Percentiles rank a stretch among this genome's conserved stretches.
Conservation (phyloP, 1,139 yeast genomes). For the Candida pseudocylindracea region DNA sequence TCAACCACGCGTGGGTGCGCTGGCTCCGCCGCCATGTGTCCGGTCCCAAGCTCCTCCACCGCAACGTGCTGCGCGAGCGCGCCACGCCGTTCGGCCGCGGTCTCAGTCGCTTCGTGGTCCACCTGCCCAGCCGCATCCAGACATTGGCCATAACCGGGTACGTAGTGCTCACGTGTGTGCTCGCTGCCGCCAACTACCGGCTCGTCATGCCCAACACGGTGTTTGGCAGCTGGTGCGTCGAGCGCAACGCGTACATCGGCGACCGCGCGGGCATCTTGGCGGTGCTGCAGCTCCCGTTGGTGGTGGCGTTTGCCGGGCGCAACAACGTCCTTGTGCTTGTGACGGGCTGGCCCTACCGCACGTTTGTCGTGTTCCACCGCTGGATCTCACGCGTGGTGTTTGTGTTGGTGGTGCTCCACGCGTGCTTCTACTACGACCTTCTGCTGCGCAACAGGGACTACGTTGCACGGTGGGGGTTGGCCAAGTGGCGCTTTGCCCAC, state of each 20-base stretch:
- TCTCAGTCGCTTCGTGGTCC: too few relatives aligned
- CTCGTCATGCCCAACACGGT: too few relatives aligned
- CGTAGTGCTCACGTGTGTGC: too few relatives aligned
- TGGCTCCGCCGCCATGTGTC: too few relatives aligned
- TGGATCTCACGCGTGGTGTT: slow-evolving; percentile 32
- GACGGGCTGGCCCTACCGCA: slow-evolving; percentile 39
- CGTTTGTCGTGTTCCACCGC: slow-evolving; percentile 33
- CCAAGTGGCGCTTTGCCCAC: background rate
- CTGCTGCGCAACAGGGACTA: background rate
- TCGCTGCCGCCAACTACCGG: too few relatives aligned
- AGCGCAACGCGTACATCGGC: slow-evolving; percentile 11
- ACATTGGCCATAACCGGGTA: too few relatives aligned
- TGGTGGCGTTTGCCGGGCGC: slow-evolving; percentile 37
- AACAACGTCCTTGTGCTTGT: slow-evolving; percentile 31
- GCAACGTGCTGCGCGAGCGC: too few relatives aligned
- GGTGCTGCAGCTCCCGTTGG: slow-evolving; percentile 25
- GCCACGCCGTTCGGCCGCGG: too few relatives aligned
- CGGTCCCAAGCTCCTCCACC: too few relatives aligned
- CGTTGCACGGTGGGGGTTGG: background rate
- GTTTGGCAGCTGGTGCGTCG: too few relatives aligned
- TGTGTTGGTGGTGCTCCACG: slow-evolving; percentile 15
- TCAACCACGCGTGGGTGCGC: too few relatives aligned
- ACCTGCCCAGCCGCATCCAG: too few relatives aligned
- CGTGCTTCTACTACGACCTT: slow-evolving; percentile 3
- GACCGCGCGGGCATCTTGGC: slow-evolving; percentile 37